Percentiles rank a stretch among this genome's conserved stretches.
phyloP scores from a whole-genome alignment of 306 rosid genomes.

The Lablab purpureus region DNA sequence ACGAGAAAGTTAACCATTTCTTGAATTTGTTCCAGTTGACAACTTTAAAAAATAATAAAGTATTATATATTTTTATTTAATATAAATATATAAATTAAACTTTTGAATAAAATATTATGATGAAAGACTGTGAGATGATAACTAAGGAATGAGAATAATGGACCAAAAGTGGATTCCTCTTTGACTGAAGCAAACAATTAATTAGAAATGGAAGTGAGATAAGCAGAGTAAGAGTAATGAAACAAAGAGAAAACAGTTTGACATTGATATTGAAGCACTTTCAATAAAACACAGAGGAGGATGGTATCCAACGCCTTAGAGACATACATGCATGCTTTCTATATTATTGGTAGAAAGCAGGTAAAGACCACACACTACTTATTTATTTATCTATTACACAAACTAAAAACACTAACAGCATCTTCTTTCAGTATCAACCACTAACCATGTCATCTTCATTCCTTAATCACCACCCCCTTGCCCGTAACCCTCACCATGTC shows the following conservation, averaged over 20 bases:
- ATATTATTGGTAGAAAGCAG: constrained; percentile 12
- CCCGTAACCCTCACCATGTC: constrained; percentile 44
- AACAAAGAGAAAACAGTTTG: background rate
- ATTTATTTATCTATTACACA: constrained; percentile 44
- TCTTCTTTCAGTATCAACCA: constrained; percentile 32
- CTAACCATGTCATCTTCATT: background rate
- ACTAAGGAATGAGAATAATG: too few relatives aligned
- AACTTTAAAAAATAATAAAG: too few relatives aligned
- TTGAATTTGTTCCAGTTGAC: too few relatives aligned
- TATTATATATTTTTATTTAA: too few relatives aligned
- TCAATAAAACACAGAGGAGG: constrained; percentile 16
- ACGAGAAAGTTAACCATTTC: too few relatives aligned
- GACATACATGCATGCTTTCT: constrained; percentile 13
- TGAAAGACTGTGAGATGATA: too few relatives aligned
- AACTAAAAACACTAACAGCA: background rate
- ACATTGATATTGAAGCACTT: constrained; percentile 29
- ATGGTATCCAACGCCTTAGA: constrained; percentile 18
- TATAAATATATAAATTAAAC: too few relatives aligned
- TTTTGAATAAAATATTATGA: too few relatives aligned
- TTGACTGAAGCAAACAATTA: too few relatives aligned
- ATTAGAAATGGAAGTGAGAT: background rate
- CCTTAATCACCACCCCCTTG: constrained; percentile 55
- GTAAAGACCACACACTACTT: constrained; percentile 8
- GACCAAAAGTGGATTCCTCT: too few relatives aligned
- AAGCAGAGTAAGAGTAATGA: background rate